These are phyloP conservation scores for Populus hybrid DNA, from an alignment of 441 rosid species.

Conservation along the genomic window DNA sequence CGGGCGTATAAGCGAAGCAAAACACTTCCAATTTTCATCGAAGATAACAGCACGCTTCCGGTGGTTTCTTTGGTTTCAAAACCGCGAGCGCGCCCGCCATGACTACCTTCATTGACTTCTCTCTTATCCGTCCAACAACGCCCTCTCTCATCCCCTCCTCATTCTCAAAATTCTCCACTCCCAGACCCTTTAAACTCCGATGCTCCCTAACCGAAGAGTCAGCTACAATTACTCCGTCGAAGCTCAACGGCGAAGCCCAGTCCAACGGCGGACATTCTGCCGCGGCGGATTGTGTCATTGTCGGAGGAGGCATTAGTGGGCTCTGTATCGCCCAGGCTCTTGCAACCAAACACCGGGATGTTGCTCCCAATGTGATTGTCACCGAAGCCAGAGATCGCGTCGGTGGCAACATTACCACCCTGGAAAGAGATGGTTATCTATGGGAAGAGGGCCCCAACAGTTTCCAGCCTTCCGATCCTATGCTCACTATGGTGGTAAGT, in stretches of 20 bases:
- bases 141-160: conserved; percentile 32
- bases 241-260: conserved; percentile 15
- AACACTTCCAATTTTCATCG: too few relatives aligned
- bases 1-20: background rate
- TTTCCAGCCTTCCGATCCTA: conserved; percentile 93
- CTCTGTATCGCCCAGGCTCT: conserved; percentile 95
- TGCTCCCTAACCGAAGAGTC: conserved; percentile 69
- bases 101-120: conserved; percentile 38
- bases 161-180: conserved; percentile 24
- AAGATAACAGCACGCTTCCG: background rate
- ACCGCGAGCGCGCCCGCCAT: conserved; percentile 20
- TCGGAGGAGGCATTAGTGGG: conserved; percentile 92
- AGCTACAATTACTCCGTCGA: conserved; percentile 40
- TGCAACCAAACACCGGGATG: conserved; percentile 62
- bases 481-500: conserved; percentile 85
- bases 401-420: conserved; percentile 82
- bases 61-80: background rate
- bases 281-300: conserved; percentile 67
- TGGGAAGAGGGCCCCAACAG: conserved; percentile 99
- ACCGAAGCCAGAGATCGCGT: conserved; percentile 86
- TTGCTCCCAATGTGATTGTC: conserved; percentile 67
- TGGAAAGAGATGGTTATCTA: conserved; percentile 77
- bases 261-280: conserved; percentile 34
- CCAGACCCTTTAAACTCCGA: conserved; percentile 43
- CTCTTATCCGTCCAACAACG: conserved; percentile 39